Conservation (phyloP, 2,329 filamentous ascomycete genomes). For the Talaromyces sp. region DNA sequence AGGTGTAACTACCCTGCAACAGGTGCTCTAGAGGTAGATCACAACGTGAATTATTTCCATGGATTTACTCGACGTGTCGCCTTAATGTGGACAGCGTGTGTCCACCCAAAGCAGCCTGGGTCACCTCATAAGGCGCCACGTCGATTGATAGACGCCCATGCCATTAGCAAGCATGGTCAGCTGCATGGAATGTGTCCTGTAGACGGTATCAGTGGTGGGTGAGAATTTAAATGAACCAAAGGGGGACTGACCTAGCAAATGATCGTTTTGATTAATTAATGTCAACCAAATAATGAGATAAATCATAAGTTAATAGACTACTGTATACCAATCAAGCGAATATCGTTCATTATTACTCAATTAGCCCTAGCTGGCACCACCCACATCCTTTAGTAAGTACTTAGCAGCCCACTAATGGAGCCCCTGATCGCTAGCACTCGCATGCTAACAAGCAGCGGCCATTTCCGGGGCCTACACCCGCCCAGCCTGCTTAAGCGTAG, state of each 20-base stretch:
- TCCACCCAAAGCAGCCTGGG: not conserved
- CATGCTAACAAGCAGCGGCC: not conserved
- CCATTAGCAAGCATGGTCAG: not conserved
- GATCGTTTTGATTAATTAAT: not conserved
- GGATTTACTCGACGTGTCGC: not conserved
- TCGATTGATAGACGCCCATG: constrained; percentile 9
- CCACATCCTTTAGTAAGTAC: not conserved
- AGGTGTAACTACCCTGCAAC: not conserved
- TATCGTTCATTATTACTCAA: constrained; percentile 3
- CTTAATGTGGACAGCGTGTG: not conserved
- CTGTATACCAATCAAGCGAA: not conserved
- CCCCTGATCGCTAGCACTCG: not conserved
- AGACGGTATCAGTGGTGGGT: not conserved
- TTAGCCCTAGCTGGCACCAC: not conserved
- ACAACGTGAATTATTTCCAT: not conserved
- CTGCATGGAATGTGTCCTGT: not conserved
- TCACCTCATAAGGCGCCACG: constrained; percentile 8
- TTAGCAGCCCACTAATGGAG: not conserved
- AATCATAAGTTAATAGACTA: not conserved
- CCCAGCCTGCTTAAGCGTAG: constrained; percentile 4
- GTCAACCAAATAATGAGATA: not conserved
- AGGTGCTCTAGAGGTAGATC: not conserved
- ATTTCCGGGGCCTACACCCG: not conserved
- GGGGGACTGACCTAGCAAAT: not conserved
- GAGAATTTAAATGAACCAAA: too few species aligned